phyloP scores from a whole-genome alignment of 257 asterid genomes.

The Salvia splendens region DNA sequence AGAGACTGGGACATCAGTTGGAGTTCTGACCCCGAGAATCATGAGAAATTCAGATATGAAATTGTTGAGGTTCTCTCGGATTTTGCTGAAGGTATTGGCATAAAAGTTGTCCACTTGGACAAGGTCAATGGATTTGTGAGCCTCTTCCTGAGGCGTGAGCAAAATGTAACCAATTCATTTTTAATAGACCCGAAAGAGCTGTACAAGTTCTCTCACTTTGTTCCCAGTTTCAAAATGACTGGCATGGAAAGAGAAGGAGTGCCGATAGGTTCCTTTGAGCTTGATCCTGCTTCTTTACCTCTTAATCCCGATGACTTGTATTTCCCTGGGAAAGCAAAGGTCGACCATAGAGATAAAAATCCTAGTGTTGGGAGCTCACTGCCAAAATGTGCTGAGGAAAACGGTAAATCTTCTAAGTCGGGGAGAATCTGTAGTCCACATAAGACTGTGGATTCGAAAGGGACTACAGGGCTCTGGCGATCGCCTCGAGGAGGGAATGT shows the following conservation, averaged over 20 bases:
- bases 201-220: slow-evolving; percentile 54
- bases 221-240: slow-evolving; percentile 49
- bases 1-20: slow-evolving; percentile 55
- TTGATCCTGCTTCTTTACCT: slow-evolving; percentile 55
- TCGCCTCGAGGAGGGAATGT: slow-evolving; percentile 34
- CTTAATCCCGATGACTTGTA: slow-evolving; percentile 38
- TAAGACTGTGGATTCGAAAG: slow-evolving; percentile 29
- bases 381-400: slow-evolving; percentile 14
- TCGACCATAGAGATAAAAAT: background rate
- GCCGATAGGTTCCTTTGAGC: slow-evolving; percentile 58
- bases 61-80: slow-evolving; percentile 60
- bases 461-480: slow-evolving; percentile 13
- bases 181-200: slow-evolving; percentile 37
- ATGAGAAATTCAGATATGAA: slow-evolving; percentile 44
- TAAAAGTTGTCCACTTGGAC: slow-evolving; percentile 47
- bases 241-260: slow-evolving; percentile 53
- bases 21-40: slow-evolving; percentile 41
- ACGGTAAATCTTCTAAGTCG: slow-evolving; percentile 24
- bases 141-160: slow-evolving; percentile 47
- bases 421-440: slow-evolving; percentile 24
- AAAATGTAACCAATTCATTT: slow-evolving; percentile 21
- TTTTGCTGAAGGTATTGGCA: slow-evolving; percentile 36
- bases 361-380: slow-evolving; percentile 11
- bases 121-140: slow-evolving; percentile 54
- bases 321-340: slow-evolving; percentile 39